These are phyloP conservation scores for Phoma sp. DNA, from an alignment of 2,329 filamentous ascomycete genomes.

Conservation along the genomic window DNA sequence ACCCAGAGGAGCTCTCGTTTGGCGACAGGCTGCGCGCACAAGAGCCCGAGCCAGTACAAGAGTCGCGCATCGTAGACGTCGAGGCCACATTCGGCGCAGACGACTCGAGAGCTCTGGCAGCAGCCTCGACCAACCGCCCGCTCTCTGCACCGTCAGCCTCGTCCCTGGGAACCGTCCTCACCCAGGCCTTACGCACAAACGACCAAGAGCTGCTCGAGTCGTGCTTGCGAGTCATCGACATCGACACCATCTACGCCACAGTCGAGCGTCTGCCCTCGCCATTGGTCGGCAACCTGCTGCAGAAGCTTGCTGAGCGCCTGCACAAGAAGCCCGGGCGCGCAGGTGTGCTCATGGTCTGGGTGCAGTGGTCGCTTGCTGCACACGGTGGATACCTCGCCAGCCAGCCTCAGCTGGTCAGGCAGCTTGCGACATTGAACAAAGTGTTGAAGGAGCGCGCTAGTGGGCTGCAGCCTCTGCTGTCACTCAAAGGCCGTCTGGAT, in stretches of 20 bases:
- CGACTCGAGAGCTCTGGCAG: slow-evolving; percentile 54
- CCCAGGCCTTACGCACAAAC: slow-evolving; percentile 91
- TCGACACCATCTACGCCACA: slow-evolving; percentile 80
- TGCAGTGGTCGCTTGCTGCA: slow-evolving; percentile 91
- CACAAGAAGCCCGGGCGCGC: slow-evolving; percentile 87
- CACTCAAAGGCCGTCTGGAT: slow-evolving; percentile 93
- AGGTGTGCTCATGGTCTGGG: slow-evolving; percentile 90
- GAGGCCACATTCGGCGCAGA: slow-evolving; percentile 60
- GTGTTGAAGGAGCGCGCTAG: slow-evolving; percentile 87
- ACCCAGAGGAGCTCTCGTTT: slow-evolving; percentile 72
- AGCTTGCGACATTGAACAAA: slow-evolving; percentile 78
- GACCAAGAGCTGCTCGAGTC: slow-evolving; percentile 89
- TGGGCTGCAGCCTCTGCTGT: slow-evolving; percentile 79
- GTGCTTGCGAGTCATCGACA: slow-evolving; percentile 82
- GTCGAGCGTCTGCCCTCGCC: slow-evolving; percentile 88
- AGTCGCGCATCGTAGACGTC: slow-evolving; percentile 71
- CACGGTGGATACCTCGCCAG: slow-evolving; percentile 91
- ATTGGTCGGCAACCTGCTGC: slow-evolving; percentile 78
- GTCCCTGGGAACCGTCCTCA: slow-evolving; percentile 89
- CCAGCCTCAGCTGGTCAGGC: slow-evolving; percentile 81
- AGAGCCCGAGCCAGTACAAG: slow-evolving; percentile 49
- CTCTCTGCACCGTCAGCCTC: slow-evolving; percentile 72
- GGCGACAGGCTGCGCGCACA: slow-evolving; percentile 80
- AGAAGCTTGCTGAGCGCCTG: slow-evolving; percentile 84
- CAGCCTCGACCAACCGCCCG: slow-evolving; percentile 51